phyloP scores from a whole-genome alignment of 768 basidiomycete species.

The Podaxis sp. region DNA sequence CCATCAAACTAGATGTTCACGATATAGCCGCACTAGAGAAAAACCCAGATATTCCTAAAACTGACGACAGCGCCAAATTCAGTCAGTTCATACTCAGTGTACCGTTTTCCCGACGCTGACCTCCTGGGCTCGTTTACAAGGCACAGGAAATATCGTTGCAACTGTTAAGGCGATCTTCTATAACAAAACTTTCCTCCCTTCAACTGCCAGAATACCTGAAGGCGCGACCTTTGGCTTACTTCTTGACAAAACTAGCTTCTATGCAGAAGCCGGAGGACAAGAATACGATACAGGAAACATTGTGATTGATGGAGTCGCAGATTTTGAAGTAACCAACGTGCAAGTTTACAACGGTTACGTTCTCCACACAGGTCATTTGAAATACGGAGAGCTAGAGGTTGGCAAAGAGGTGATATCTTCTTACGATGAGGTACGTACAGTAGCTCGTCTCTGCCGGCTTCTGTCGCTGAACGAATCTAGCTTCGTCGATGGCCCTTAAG shows the following conservation, averaged over 20 bases:
- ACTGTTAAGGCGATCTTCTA: slow-evolving; percentile 83
- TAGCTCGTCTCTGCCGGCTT: background rate
- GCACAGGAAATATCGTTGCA: slow-evolving; percentile 72
- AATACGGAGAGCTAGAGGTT: slow-evolving; percentile 80
- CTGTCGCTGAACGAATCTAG: slow-evolving; percentile 32
- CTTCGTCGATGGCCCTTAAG: slow-evolving; percentile 93
- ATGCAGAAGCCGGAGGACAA: slow-evolving; percentile 96
- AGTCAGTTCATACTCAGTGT: slow-evolving; percentile 38
- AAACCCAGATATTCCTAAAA: slow-evolving; percentile 77
- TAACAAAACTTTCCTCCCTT: slow-evolving; percentile 68
- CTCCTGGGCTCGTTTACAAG: slow-evolving; percentile 34
- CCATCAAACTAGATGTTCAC: slow-evolving; percentile 93
- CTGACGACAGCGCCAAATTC: slow-evolving; percentile 91
- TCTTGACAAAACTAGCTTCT: slow-evolving; percentile 92
- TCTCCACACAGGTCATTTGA: slow-evolving; percentile 85
- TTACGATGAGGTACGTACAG: slow-evolving; percentile 77
- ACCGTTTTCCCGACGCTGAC: background rate
- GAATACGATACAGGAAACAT: slow-evolving; percentile 96
- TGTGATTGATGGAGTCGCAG: slow-evolving; percentile 85
- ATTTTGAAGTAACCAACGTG: slow-evolving; percentile 92
- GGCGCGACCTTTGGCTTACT: slow-evolving; percentile 77
- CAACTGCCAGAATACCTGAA: slow-evolving; percentile 66
- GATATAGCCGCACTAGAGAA: slow-evolving; percentile 87
- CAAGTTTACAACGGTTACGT: slow-evolving; percentile 96
- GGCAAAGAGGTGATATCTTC: slow-evolving; percentile 84